A percentile compares a stretch with the other conserved stretches of the same genome.
These are phyloP conservation scores for Exutisphaerella laricina DNA, from an alignment of 2,329 filamentous ascomycete species.

Conservation along the genomic window DNA sequence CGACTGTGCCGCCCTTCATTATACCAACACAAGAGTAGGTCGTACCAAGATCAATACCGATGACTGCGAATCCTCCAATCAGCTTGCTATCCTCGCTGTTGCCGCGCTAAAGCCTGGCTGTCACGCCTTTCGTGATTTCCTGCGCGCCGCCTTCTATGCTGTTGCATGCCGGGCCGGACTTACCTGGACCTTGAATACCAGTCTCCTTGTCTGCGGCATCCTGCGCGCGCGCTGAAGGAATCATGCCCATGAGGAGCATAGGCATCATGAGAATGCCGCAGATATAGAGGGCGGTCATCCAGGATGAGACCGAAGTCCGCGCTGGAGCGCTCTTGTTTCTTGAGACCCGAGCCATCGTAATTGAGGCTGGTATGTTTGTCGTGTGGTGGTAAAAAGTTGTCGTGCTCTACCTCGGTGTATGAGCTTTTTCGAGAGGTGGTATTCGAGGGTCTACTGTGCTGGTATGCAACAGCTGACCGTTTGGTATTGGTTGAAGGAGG, in stretches of 20 bases:
- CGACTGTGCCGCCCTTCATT: conserved; percentile 91
- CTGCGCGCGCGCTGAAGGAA: conserved; percentile 54
- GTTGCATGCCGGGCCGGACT: conserved; percentile 13
- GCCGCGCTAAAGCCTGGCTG: no score
- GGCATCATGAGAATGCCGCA: conserved; percentile 80
- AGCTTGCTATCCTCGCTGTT: conserved; percentile 1
- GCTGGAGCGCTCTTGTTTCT: conserved; percentile 28
- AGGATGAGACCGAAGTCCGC: conserved; percentile 39
- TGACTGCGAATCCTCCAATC: conserved; percentile 49
- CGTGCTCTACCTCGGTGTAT: conserved; percentile 4
- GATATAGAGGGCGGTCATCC: conserved; percentile 86
- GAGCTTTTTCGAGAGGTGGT: not conserved
- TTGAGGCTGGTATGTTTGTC: conserved; percentile 23
- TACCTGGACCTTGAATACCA: conserved; percentile 63
- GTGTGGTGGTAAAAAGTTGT: conserved; percentile 1
- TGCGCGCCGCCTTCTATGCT: not conserved
- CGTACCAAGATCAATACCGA: conserved; percentile 93
- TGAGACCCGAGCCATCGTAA: conserved; percentile 33
- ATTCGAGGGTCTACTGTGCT: not conserved
- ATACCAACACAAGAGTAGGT: conserved; percentile 86
- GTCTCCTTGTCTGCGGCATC: conserved; percentile 62
- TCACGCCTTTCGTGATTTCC: not conserved
- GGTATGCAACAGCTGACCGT: not conserved
- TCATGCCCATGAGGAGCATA: conserved; percentile 71
- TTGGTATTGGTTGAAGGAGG: no score